Evolutionary conservation across 495 filamentous ascomycete genomes (phyloP).

Genomic region (Lophiotrema nucula): DNA sequence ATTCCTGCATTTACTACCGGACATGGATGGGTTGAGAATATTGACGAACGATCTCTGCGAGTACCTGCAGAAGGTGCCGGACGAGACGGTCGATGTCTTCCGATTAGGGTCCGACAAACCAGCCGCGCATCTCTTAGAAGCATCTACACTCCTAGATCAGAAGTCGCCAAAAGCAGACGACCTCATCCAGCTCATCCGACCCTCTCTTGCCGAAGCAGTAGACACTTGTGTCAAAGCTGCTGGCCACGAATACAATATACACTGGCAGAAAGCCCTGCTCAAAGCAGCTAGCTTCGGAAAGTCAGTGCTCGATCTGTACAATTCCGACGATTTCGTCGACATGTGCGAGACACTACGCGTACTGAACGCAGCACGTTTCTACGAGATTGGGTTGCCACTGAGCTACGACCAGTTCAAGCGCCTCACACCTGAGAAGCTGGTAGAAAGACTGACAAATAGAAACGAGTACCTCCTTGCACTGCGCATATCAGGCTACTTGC

Average conservation of each 20-base stretch:
- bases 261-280: slow-evolving; percentile 93
- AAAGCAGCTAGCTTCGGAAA: slow-evolving; percentile 97
- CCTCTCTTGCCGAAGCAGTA: slow-evolving; percentile 84
- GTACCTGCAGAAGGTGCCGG: slow-evolving; percentile 89
- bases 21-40: slow-evolving; percentile 83
- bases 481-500: slow-evolving; percentile 82
- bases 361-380: slow-evolving; percentile 86
- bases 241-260: slow-evolving; percentile 81
- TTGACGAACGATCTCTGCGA: slow-evolving; percentile 91
- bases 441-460: slow-evolving; percentile 80
- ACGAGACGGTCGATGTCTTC: slow-evolving; percentile 85
- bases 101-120: slow-evolving; percentile 80
- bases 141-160: slow-evolving; percentile 84
- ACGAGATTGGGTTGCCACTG: slow-evolving; percentile 84
- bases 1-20: slow-evolving; percentile 83
- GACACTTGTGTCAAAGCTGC: slow-evolving; percentile 89
- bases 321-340: slow-evolving; percentile 96
- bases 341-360: slow-evolving; percentile 95
- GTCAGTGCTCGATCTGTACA: slow-evolving; percentile 93
- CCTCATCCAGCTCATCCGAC: slow-evolving; percentile 88
- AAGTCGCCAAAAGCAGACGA: slow-evolving; percentile 97
- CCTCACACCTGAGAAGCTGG: slow-evolving; percentile 80
- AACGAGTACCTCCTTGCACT: slow-evolving; percentile 91
- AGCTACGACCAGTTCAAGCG: slow-evolving; percentile 89
- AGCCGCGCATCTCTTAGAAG: slow-evolving; percentile 87